Evolutionary conservation across 345 rosid genomes (phyloP).

Genomic region (Carallia brachiata): DNA sequence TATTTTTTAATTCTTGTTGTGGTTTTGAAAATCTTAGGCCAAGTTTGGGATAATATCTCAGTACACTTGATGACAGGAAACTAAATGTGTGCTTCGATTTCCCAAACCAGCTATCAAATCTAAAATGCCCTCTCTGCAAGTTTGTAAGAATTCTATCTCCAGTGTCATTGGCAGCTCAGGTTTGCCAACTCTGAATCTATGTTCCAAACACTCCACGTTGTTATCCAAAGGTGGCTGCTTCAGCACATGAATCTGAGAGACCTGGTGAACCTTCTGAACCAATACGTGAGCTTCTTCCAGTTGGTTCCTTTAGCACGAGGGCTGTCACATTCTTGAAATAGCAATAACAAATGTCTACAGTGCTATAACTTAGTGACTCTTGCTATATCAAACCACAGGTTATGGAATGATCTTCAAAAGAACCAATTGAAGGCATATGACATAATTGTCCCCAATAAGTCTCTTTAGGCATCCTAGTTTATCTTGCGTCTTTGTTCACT

Average conservation of each 20-base stretch:
- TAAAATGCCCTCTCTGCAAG: conserved; percentile 48
- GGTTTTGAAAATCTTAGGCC: neutral
- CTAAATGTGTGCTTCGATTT: conserved; percentile 54
- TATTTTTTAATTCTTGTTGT: neutral
- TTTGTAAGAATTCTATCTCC: conserved; percentile 39
- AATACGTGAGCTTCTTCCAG: conserved; percentile 8
- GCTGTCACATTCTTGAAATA: neutral
- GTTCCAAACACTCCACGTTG: conserved; percentile 32
- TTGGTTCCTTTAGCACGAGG: neutral
- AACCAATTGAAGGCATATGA: too few relatives aligned
- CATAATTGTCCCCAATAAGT: too few relatives aligned
- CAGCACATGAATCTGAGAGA: conserved; percentile 41
- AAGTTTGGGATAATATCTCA: conserved; percentile 13
- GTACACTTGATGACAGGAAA: conserved; percentile 62
- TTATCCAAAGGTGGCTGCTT: conserved; percentile 49
- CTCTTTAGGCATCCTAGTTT: too few relatives aligned
- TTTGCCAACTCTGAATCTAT: conserved; percentile 37
- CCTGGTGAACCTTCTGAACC: conserved; percentile 45
- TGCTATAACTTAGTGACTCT: too few relatives aligned
- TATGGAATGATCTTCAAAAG: too few relatives aligned
- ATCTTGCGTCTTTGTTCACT: too few relatives aligned
- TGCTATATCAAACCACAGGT: too few relatives aligned
- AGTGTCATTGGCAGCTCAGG: conserved; percentile 39
- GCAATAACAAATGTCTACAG: too few relatives aligned
- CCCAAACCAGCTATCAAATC: conserved; percentile 44